Evolutionary conservation across 192 early-diverging fungal species (phyloP), one percentile per base, ranked within the genome.

Genomic region (Linnemannia elongata): DNA sequence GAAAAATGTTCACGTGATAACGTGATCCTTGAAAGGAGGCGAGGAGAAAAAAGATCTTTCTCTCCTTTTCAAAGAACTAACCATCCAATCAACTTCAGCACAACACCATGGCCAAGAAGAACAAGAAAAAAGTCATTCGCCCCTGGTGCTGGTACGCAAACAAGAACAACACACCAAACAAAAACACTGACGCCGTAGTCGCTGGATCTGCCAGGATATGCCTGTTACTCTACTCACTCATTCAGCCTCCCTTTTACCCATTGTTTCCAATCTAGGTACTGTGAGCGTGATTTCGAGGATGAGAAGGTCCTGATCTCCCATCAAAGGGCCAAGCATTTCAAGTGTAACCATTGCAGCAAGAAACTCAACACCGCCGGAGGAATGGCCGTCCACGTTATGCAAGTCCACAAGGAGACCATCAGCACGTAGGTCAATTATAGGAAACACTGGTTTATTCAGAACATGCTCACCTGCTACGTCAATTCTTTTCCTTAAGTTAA

Each of bases 291-390:
- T 76, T 99, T 99, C 87, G 97, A 98, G 74, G 97, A 98, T 88
- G 97, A 98, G 77, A 97, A 96, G 80, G 94, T 97, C 12, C 90
- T 99, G 69, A 93, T 99, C 42, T 92, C 96, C 76, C 98, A 99
- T 88, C 98, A 99, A 86, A 94, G 93, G 88, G 95, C 96, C 44
- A 97, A 96, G 88, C 98, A 99, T 83, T 98, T 98, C 91, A 97
- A 98, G 81, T 99, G 98, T 83, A 88, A 88, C 72, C 89, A 92
- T 18, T 99, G 98, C 88, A 85, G 88, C 80, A 97, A 97, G 87
- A 95, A 95, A 73, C 92, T 97, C 45, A 97, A 95, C 83, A 97
- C 97, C 2, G 97, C 96, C 1, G 93, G 94, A 77, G 98, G 98
- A 68, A 95, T 99, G 93, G 94, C 92, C 2, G 94, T 98, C 38